Evolutionary conservation across 2,329 filamentous ascomycete genomes (phyloP).

Genomic region (Colletotrichum nymphaeae): DNA sequence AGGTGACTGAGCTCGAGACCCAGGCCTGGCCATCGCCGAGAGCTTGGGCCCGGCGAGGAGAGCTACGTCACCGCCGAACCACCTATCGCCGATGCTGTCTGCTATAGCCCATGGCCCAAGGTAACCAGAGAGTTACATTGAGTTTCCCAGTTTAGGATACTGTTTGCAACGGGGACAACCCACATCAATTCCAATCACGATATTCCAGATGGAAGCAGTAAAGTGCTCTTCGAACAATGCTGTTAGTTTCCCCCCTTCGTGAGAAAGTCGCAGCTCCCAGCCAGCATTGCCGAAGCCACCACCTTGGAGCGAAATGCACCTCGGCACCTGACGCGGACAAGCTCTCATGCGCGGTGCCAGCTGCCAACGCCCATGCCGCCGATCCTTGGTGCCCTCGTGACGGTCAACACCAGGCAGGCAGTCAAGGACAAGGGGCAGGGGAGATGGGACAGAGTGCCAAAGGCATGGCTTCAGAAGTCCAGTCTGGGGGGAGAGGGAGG

Average conservation of each 20-base stretch:
- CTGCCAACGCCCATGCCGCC: constrained; percentile 24
- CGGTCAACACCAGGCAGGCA: constrained; percentile 12
- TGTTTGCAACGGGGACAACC: not conserved
- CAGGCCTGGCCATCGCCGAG: constrained; percentile 2
- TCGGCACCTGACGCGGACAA: constrained; percentile 22
- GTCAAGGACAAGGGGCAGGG: not conserved
- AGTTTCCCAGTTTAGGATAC: not conserved
- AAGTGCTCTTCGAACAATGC: too few species aligned
- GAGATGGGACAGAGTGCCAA: not conserved
- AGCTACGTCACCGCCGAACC: constrained; percentile 1
- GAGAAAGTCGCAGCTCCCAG: not conserved
- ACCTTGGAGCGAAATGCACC: constrained; percentile 9
- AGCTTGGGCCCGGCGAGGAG: constrained; percentile 3
- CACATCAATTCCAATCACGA: not conserved
- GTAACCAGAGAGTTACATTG: not conserved
- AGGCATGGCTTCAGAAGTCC: too few species aligned
- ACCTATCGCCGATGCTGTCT: not conserved
- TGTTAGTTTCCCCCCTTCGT: too few species aligned
- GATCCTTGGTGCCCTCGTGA: constrained; percentile 28
- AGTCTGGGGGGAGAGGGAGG: not conserved
- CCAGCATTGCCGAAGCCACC: not conserved
- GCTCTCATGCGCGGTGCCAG: constrained; percentile 13
- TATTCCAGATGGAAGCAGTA: not conserved
- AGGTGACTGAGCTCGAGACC: constrained; percentile 14
- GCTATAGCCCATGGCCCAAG: not conserved